A percentile compares a stretch with the other conserved stretches of the same genome.
Conservation (phyloP, 805 yeast genomes). For the Candida orba region DNA sequence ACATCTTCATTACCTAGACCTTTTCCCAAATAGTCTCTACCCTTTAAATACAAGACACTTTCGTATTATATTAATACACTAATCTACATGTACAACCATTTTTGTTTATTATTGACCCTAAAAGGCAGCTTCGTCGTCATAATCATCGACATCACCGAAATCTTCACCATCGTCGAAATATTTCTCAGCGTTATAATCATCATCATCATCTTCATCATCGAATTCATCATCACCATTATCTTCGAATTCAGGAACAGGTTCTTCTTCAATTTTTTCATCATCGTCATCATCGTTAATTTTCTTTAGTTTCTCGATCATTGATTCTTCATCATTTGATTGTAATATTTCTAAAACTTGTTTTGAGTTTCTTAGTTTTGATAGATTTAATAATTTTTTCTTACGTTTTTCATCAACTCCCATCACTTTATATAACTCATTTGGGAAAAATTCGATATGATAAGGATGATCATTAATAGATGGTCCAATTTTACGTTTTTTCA, state of each 20-base stretch:
- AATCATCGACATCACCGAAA: constrained; percentile 41
- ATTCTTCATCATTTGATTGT: constrained; percentile 37
- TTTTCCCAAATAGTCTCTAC: constrained; percentile 7
- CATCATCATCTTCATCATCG: constrained; percentile 25
- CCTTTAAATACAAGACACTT: not conserved
- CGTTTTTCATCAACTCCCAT: constrained; percentile 57
- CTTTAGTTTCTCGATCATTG: constrained; percentile 11
- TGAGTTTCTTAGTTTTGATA: constrained; percentile 28
- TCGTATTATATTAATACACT: not conserved
- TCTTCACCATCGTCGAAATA: constrained; percentile 47
- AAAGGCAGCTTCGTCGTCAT: constrained; percentile 56
- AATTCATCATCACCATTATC: constrained; percentile 46
- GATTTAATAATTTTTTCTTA: constrained; percentile 40
- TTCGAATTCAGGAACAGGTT: constrained; percentile 25
- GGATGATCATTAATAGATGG: constrained; percentile 76
- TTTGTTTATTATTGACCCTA: not conserved
- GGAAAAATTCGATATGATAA: constrained; percentile 61
- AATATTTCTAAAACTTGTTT: constrained; percentile 18
- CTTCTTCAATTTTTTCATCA: constrained; percentile 31
- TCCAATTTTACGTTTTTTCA: constrained; percentile 62
- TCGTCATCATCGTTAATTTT: constrained; percentile 38
- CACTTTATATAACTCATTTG: constrained; percentile 65
- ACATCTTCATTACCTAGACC: constrained; percentile 17
- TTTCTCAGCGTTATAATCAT: constrained; percentile 44
- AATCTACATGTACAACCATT: constrained; percentile 1